A percentile compares a stretch with the other conserved stretches of the same genome.
Conservation (phyloP, 345 rosid genomes). For the Populus nigra region DNA sequence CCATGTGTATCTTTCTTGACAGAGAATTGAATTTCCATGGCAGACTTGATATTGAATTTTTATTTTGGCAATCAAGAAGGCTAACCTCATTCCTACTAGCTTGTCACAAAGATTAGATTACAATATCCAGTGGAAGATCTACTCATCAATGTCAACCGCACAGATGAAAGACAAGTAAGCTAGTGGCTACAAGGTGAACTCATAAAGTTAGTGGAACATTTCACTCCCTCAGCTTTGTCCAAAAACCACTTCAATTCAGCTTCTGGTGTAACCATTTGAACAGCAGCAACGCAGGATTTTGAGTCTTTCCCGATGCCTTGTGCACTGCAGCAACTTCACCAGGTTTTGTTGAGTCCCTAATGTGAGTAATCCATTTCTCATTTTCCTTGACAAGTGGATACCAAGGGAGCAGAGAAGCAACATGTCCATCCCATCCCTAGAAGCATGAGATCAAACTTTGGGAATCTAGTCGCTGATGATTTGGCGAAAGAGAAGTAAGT, state of each 20-base stretch:
- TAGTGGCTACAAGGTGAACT: too few relatives aligned
- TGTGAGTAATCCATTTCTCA: constrained; percentile 62
- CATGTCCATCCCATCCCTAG: constrained; percentile 89
- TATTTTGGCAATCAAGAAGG: neutral
- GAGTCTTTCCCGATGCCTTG: constrained; percentile 40
- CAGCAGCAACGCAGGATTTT: constrained; percentile 42
- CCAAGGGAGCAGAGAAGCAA: constrained; percentile 74
- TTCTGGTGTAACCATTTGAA: constrained; percentile 58
- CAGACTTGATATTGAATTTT: too few relatives aligned
- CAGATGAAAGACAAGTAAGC: neutral
- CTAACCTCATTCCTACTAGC: neutral
- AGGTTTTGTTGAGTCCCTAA: constrained; percentile 74
- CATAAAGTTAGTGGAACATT: neutral
- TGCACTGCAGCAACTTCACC: constrained; percentile 60
- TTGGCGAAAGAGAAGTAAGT: constrained; percentile 12
- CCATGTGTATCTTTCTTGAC: too few relatives aligned
- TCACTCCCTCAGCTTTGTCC: constrained; percentile 39
- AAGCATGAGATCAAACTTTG: constrained; percentile 80
- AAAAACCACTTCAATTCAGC: constrained; percentile 73
- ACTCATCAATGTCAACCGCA: neutral
- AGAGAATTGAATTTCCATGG: too few relatives aligned
- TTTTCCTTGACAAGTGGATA: constrained; percentile 59
- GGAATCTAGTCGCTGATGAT: constrained; percentile 52
- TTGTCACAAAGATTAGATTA: too few relatives aligned
- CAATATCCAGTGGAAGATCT: neutral